phyloP scores from a whole-genome alignment of 305 asterid species.

The Stenogyne calaminthoides region DNA sequence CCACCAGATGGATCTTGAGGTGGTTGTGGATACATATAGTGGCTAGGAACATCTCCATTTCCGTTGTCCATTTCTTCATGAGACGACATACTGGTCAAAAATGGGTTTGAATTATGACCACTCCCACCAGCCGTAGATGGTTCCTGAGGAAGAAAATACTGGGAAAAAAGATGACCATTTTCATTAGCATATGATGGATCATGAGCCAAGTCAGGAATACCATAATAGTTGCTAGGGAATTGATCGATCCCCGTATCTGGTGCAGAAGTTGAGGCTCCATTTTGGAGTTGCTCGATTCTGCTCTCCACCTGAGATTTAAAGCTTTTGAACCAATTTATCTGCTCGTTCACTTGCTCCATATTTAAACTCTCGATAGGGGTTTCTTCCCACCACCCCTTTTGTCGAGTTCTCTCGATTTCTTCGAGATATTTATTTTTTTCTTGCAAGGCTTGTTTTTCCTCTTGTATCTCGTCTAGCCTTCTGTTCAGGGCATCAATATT shows the following conservation, averaged over 20 bases:
- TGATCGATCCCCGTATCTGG: not conserved
- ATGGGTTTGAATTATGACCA: not conserved
- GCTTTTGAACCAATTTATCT: slow-evolving; percentile 16
- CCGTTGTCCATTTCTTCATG: not conserved
- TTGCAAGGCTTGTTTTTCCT: not conserved
- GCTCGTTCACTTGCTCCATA: slow-evolving; percentile 22
- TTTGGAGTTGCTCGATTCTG: slow-evolving; percentile 7
- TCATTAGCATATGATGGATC: not conserved
- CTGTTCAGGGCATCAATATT: not conserved
- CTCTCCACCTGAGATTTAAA: not conserved
- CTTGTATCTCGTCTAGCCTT: slow-evolving; percentile 11
- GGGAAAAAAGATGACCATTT: not conserved
- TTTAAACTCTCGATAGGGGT: slow-evolving; percentile 14
- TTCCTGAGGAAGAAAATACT: not conserved
- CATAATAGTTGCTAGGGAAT: not conserved
- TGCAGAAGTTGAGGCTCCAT: not conserved
- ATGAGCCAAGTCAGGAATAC: not conserved
- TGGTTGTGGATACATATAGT: not conserved
- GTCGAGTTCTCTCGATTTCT: not conserved
- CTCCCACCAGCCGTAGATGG: not conserved
- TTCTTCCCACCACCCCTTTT: slow-evolving; percentile 33
- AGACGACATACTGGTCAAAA: not conserved
- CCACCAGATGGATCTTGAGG: not conserved
- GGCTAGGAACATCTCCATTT: not conserved
- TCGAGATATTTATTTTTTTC: not conserved